phyloP scores from a whole-genome alignment of 371 early-diverging fungal species.

The Mucor sp. region DNA sequence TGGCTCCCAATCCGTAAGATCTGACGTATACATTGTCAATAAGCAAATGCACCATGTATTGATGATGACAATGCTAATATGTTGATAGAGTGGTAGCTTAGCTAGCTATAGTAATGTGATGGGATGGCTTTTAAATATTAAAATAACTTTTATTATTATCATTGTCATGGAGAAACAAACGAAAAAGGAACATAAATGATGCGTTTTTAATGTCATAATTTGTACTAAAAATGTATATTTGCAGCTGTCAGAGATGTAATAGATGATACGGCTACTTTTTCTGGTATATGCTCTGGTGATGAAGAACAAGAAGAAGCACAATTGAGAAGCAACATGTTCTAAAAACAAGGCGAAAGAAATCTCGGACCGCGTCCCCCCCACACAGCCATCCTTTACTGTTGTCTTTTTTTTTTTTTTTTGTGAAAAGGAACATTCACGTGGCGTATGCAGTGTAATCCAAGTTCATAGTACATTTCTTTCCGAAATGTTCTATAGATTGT shows the following conservation, averaged over 20 bases:
- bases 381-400: neutral
- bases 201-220: neutral
- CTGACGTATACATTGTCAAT: neutral
- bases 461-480: neutral
- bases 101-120: neutral
- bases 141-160: neutral
- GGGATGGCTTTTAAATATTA: neutral
- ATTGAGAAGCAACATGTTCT: neutral
- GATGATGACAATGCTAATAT: neutral
- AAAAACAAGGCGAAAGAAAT: neutral
- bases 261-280: neutral
- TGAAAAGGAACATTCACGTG: neutral
- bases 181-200: neutral
- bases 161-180: neutral
- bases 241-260: neutral
- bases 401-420: neutral
- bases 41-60: neutral
- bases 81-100: neutral
- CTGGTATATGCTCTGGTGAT: neutral
- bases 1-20: neutral
- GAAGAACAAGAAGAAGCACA: neutral
- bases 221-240: neutral
- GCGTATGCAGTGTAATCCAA: neutral
- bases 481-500: neutral
- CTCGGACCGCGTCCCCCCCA: neutral